Conservation (phyloP, 1,139 yeast species). For the Pichia sp. region DNA sequence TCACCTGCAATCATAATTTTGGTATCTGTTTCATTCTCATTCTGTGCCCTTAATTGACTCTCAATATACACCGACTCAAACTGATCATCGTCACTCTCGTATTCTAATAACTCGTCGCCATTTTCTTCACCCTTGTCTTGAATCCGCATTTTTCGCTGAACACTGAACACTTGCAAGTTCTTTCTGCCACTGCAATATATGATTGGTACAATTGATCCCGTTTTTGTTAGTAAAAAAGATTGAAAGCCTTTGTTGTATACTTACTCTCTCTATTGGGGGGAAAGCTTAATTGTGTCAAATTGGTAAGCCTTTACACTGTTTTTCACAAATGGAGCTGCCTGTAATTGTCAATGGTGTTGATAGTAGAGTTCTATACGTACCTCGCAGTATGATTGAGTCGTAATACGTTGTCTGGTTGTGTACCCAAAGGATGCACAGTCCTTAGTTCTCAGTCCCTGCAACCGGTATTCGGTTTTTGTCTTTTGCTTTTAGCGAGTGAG, state of each 20-base stretch:
- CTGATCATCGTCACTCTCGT: slow-evolving; percentile 9
- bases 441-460: too few species aligned
- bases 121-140: background rate
- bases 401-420: too few species aligned
- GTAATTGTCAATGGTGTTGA: too few species aligned
- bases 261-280: background rate
- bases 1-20: background rate
- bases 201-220: background rate
- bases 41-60: background rate
- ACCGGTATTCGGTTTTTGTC: too few species aligned
- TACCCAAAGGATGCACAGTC: too few species aligned
- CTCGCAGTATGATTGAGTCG: too few species aligned
- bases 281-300: background rate
- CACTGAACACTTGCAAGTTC: background rate
- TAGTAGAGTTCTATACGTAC: too few species aligned
- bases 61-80: slow-evolving; percentile 3
- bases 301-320: too few species aligned
- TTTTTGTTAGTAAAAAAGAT: background rate
- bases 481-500: too few species aligned
- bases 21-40: background rate
- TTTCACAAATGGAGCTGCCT: too few species aligned
- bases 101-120: slow-evolving; percentile 8
- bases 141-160: background rate
- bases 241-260: background rate
- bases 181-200: background rate